A percentile compares a stretch with the other conserved stretches of the same genome.
Conservation (phyloP, 257 asterid species). For the Solanum virginianum region DNA sequence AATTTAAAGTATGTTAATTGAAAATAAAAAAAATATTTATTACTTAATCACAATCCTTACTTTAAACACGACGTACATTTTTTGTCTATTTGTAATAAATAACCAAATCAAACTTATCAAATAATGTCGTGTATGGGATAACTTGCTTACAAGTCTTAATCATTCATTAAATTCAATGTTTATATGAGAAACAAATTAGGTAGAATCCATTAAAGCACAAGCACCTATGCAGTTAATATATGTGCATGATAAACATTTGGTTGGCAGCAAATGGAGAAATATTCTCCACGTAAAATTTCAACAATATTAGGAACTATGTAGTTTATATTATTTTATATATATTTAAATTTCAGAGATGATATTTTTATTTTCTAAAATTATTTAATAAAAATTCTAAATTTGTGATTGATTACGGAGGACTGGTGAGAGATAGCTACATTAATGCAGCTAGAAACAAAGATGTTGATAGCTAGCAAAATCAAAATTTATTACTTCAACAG, state of each 20-base stretch:
- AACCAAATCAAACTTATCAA: not conserved
- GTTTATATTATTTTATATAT: too few relatives aligned
- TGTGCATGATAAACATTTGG: not conserved
- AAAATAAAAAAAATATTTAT: not conserved
- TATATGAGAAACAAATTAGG: not conserved
- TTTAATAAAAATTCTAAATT: too few relatives aligned
- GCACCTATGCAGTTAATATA: not conserved
- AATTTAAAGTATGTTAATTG: not conserved
- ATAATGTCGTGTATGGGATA: not conserved
- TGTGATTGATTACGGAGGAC: too few relatives aligned
- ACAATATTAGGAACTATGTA: not conserved
- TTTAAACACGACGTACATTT: not conserved
- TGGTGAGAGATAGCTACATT: too few relatives aligned
- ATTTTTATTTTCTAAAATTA: too few relatives aligned
- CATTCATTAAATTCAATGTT: not conserved
- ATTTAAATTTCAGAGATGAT: too few relatives aligned
- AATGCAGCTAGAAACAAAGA: too few relatives aligned
- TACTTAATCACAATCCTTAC: fast-evolving
- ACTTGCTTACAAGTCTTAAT: not conserved
- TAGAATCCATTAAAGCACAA: not conserved
- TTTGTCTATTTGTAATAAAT: not conserved
- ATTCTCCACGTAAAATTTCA: not conserved
- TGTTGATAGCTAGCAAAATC: too few relatives aligned
- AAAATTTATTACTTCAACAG: too few relatives aligned
- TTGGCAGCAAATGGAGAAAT: not conserved